Conservation (phyloP, 1,284 basidiomycete genomes). For the Ceratobasidium sp. region DNA sequence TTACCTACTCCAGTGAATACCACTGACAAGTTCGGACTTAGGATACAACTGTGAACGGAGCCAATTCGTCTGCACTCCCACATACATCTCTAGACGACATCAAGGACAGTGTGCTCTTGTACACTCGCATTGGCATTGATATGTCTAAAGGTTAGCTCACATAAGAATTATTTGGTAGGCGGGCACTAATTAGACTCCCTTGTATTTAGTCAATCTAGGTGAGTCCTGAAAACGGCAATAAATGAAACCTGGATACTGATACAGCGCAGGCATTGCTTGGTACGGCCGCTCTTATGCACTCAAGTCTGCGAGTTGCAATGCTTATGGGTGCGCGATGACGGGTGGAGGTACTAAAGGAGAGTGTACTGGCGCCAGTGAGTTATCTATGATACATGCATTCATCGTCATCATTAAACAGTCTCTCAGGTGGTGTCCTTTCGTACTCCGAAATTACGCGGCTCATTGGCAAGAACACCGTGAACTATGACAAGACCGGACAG, state of each 20-base stretch:
- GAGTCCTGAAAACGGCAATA: background rate
- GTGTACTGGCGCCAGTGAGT: slow-evolving; percentile 29
- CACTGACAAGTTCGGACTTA: background rate
- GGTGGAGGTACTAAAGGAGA: slow-evolving; percentile 31
- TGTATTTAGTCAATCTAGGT: slow-evolving; percentile 25
- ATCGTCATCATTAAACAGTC: background rate
- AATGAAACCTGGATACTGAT: background rate
- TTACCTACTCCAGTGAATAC: background rate
- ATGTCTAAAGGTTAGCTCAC: slow-evolving; percentile 22
- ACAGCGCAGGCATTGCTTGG: slow-evolving; percentile 19
- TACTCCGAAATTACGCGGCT: slow-evolving; percentile 33
- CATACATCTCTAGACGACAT: slow-evolving; percentile 31
- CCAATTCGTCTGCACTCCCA: slow-evolving; percentile 28
- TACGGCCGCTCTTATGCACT: slow-evolving; percentile 31
- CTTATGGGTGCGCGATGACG: slow-evolving; percentile 28
- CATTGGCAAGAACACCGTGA: slow-evolving; percentile 23
- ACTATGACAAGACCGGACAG: slow-evolving; percentile 28
- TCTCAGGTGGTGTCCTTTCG: slow-evolving; percentile 22
- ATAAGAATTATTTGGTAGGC: background rate
- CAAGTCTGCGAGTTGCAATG: slow-evolving; percentile 8
- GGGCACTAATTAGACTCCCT: background rate
- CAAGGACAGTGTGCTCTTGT: slow-evolving; percentile 29
- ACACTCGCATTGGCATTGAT: slow-evolving; percentile 31
- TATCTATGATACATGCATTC: background rate
- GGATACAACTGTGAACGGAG: slow-evolving; percentile 32